Conservation (phyloP, 371 early-diverging fungal species). For the Syncephalastrum racemosum region DNA sequence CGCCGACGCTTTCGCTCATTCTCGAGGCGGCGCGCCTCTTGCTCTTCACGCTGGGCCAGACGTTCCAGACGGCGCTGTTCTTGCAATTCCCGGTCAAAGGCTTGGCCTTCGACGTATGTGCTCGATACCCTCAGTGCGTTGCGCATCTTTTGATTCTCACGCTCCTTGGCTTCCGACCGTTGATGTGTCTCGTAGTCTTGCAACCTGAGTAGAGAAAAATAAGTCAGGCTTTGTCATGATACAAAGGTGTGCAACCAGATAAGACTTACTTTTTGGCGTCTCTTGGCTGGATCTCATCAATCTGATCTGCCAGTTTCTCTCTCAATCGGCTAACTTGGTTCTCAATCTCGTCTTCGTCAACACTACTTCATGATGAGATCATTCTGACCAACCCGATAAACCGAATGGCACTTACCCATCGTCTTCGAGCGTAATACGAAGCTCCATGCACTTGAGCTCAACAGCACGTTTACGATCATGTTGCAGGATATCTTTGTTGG, state of each 20-base stretch:
- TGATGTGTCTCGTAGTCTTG: constrained; percentile 69
- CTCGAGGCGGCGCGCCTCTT: constrained; percentile 20
- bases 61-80: constrained; percentile 57
- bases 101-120: constrained; percentile 75
- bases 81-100: constrained; percentile 80
- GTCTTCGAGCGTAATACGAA: constrained; percentile 81
- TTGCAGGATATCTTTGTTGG: constrained; percentile 77
- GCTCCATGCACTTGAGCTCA: constrained; percentile 82
- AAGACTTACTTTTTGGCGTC: constrained; percentile 40
- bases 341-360: constrained; percentile 59
- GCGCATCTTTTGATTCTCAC: constrained; percentile 64
- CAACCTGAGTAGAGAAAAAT: constrained; percentile 18
- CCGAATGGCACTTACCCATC: constrained; percentile 54
- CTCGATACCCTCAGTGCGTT: constrained; percentile 69
- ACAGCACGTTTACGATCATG: constrained; percentile 89
- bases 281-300: constrained; percentile 48
- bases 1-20: constrained; percentile 27
- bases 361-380: constrained; percentile 3
- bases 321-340: constrained; percentile 54
- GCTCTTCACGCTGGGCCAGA: constrained; percentile 40
- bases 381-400: background rate
- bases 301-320: constrained; percentile 45
- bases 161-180: constrained; percentile 68
- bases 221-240: background rate
- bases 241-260: background rate